Percentiles rank a stretch among this genome's conserved stretches.
These are phyloP conservation scores for Penicillium manginii DNA, from an alignment of 495 filamentous ascomycete species.

Conservation along the genomic window DNA sequence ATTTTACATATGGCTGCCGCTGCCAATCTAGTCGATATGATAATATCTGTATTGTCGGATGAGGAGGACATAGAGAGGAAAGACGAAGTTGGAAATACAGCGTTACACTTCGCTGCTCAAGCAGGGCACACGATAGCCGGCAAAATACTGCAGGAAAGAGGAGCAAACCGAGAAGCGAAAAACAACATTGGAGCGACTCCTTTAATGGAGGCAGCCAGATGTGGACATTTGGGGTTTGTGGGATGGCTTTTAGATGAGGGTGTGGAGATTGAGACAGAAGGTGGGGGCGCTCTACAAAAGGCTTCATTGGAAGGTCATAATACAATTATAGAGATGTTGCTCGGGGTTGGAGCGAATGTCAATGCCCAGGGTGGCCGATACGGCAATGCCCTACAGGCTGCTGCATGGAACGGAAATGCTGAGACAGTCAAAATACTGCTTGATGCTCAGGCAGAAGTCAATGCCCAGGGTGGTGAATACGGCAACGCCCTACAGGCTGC, in stretches of 20 bases:
- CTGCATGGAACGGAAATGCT: too few species aligned
- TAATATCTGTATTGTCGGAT: background rate
- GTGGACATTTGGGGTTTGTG: conserved; percentile 6
- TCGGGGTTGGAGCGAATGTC: too few species aligned
- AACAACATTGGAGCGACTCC: background rate
- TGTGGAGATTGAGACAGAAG: background rate
- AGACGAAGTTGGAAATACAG: background rate
- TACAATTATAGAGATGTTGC: background rate
- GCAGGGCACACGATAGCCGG: background rate
- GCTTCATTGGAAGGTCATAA: conserved; percentile 9
- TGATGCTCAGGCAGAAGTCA: too few species aligned
- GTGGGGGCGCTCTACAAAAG: conserved; percentile 8
- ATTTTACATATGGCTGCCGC: background rate
- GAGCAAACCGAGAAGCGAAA: conserved; percentile 3
- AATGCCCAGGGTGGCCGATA: too few species aligned
- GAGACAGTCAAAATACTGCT: too few species aligned
- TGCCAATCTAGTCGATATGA: background rate
- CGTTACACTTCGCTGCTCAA: background rate
- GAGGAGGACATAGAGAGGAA: background rate
- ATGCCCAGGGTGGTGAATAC: too few species aligned
- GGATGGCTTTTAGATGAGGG: conserved; percentile 15
- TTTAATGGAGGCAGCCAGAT: conserved; percentile 5
- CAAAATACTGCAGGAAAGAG: conserved; percentile 1
- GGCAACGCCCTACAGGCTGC: too few species aligned
- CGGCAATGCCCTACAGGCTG: too few species aligned